Percentiles rank a stretch among this genome's conserved stretches.
These are phyloP conservation scores for Creolimax fragrantissima DNA, from an alignment of 78 protist genomes.

Conservation along the genomic window DNA sequence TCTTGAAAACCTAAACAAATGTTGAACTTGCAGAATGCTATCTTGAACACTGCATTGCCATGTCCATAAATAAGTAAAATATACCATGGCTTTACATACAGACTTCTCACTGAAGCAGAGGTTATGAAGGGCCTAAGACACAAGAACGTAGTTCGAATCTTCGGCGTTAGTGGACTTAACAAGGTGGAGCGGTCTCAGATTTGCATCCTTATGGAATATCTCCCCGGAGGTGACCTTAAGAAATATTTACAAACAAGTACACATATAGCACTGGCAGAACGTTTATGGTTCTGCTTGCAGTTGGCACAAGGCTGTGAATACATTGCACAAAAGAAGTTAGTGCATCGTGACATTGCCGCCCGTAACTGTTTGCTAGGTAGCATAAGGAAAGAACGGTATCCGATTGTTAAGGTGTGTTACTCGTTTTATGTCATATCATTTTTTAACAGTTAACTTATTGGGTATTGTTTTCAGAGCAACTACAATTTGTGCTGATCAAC, in stretches of 20 bases:
- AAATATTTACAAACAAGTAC: not conserved
- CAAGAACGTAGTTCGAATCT: not conserved
- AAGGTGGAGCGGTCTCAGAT: not conserved
- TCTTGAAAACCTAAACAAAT: too few relatives aligned
- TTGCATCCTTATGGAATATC: not conserved
- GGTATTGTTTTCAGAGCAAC: too few relatives aligned
- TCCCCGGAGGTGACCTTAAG: conserved; percentile 3
- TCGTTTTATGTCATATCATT: too few relatives aligned
- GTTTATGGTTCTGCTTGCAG: not conserved
- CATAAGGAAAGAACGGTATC: not conserved
- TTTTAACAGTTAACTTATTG: too few relatives aligned
- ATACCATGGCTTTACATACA: too few relatives aligned
- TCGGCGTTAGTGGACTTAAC: not conserved
- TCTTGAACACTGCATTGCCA: too few relatives aligned
- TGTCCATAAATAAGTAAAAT: too few relatives aligned
- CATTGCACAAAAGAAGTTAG: not conserved
- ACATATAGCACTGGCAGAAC: not conserved
- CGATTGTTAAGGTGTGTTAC: not conserved
- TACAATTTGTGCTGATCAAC: not conserved
- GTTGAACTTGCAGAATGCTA: too few relatives aligned
- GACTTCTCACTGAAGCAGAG: not conserved
- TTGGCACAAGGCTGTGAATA: not conserved
- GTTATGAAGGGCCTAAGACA: not conserved
- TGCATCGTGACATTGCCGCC: not conserved
- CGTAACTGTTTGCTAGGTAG: not conserved